Evolutionary conservation across 495 filamentous ascomycete genomes (phyloP).

Genomic region (Penicillium daleae): DNA sequence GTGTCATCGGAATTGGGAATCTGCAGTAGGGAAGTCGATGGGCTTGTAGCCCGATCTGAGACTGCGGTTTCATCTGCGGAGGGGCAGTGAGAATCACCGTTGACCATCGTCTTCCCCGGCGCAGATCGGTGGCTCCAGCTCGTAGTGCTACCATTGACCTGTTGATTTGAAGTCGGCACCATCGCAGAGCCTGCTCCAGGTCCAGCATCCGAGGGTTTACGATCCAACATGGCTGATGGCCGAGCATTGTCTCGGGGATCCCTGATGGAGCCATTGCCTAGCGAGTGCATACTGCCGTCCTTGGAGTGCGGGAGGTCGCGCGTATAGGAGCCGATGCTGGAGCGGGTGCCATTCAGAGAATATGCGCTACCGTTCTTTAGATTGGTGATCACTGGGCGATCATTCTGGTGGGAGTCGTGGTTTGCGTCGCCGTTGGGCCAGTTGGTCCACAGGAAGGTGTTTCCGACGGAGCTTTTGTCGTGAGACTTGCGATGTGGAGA

Average conservation of each 20-base stretch:
- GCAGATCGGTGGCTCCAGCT: slow-evolving; percentile 28
- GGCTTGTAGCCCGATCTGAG: slow-evolving; percentile 35
- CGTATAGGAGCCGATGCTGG: slow-evolving; percentile 54
- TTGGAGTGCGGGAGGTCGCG: slow-evolving; percentile 53
- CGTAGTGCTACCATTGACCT: slow-evolving; percentile 41
- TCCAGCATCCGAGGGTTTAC: slow-evolving; percentile 40
- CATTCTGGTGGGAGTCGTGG: slow-evolving; percentile 41
- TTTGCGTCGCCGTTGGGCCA: slow-evolving; percentile 49
- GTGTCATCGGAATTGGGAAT: slow-evolving; percentile 41
- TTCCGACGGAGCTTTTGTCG: slow-evolving; percentile 52
- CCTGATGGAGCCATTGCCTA: slow-evolving; percentile 49
- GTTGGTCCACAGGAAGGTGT: slow-evolving; percentile 54
- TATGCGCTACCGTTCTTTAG: slow-evolving; percentile 50
- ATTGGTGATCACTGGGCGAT: slow-evolving; percentile 40
- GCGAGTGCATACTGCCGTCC: slow-evolving; percentile 56
- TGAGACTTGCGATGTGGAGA: slow-evolving; percentile 45
- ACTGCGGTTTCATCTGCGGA: slow-evolving; percentile 39
- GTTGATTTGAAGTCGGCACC: slow-evolving; percentile 35
- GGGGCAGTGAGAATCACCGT: slow-evolving; percentile 44
- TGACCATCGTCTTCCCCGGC: slow-evolving; percentile 43
- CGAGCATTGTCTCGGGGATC: slow-evolving; percentile 46
- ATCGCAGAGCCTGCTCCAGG: slow-evolving; percentile 37
- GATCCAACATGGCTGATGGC: slow-evolving; percentile 42
- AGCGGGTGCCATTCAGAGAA: slow-evolving; percentile 51
- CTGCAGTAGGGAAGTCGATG: slow-evolving; percentile 36